Conservation (phyloP, 352 stramenopile genomes). For the Phytophthora citrophthora region DNA sequence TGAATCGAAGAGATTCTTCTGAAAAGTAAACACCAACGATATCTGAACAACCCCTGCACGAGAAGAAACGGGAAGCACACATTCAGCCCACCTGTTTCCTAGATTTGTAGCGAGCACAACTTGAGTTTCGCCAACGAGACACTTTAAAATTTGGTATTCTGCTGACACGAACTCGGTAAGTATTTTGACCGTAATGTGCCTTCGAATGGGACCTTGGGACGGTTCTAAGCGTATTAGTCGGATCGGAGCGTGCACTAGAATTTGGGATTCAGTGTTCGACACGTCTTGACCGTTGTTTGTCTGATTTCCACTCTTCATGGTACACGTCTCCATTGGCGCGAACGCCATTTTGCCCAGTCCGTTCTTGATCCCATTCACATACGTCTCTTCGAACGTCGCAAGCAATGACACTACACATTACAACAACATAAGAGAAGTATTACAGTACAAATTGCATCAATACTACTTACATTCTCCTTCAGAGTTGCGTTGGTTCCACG, state of each 20-base stretch:
- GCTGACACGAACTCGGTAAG: slow-evolving; percentile 26
- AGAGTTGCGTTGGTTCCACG: slow-evolving; percentile 72
- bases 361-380: slow-evolving; percentile 47
- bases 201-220: slow-evolving; percentile 24
- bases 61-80: slow-evolving; percentile 30
- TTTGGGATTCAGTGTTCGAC: slow-evolving; percentile 79
- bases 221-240: slow-evolving; percentile 28
- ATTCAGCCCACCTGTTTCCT: slow-evolving; percentile 44
- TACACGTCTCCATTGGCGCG: slow-evolving; percentile 90
- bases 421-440: no score
- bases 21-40: slow-evolving; percentile 43
- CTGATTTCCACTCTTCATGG: slow-evolving; percentile 86
- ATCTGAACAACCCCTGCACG: slow-evolving; percentile 14
- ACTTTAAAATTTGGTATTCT: slow-evolving; percentile 38
- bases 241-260: slow-evolving; percentile 50
- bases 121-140: slow-evolving; percentile 44
- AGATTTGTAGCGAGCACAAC: slow-evolving; percentile 31
- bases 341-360: slow-evolving; percentile 84
- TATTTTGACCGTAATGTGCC: slow-evolving; percentile 30
- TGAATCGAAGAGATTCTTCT: slow-evolving; percentile 31
- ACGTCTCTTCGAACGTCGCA: slow-evolving; percentile 86
- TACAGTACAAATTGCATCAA: background rate
- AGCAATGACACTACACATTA: slow-evolving; percentile 66
- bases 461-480: slow-evolving; percentile 67
- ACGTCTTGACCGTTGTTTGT: slow-evolving; percentile 94